Base-by-base conservation (phyloP, 2,329 filamentous ascomycete species). In the Colletotrichum sp. region DNA sequence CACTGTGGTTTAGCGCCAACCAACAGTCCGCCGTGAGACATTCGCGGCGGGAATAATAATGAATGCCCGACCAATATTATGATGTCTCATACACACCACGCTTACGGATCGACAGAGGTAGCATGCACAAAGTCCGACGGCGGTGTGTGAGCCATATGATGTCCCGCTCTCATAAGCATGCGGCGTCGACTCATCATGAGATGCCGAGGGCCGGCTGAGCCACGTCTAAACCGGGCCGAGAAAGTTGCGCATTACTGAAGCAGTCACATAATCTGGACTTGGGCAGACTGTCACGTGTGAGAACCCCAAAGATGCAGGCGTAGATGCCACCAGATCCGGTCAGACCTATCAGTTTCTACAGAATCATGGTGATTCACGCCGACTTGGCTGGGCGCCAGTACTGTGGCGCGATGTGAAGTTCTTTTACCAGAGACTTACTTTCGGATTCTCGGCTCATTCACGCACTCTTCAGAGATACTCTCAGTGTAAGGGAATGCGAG, bases 181-280 rank as follows among this genome's bases (percentile, higher is more conserved):
- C 43, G 43, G n/a, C 43, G 43, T 51, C 43, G 43, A 51, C n/a
- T 51, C 43, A 51, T 51, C n/a, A 21, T 51, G n/a, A 51, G 11
- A 5, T 51, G 43, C 12, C n/a, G n/a, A 51, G 43, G 43, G n/a
- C 12, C n/a, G 43, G 3, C 43, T 51, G 6, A 51, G 43, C n/a
- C n/a, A 51, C 2, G 13, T 51, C 43, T 51, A 6, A 51, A 5
- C 3, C 0, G 43, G 43, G 43, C 43, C 43, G n/a, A 51, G 6
- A 4, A 21, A 0, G 12, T 8, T 51, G n/a, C 2, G 13, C n/a
- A 24, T 7, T 51, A 0, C n/a, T 51, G n/a, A 13, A 21, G 3
- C 11, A 21, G n/a, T 13, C 12, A 2, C 2, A 8, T 13, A 51
- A 21, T 51, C 43, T 43, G 8, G 2, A 51, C 11, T 24, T 13